These are phyloP conservation scores for Halenospora varia DNA, from an alignment of 495 filamentous ascomycete genomes.

Conservation along the genomic window DNA sequence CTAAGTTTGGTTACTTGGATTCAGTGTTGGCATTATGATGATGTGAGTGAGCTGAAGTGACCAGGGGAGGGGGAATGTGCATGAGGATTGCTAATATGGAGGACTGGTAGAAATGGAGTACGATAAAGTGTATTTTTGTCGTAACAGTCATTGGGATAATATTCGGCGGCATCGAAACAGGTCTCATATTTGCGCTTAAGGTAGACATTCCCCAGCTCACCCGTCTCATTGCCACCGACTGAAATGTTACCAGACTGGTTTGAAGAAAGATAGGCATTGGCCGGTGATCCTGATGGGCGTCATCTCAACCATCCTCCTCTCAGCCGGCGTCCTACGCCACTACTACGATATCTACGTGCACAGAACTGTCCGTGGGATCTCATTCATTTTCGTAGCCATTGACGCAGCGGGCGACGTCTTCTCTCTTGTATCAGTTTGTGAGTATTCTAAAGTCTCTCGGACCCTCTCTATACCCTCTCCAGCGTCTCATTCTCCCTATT, in stretches of 20 bases:
- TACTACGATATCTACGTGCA: slow-evolving; percentile 58
- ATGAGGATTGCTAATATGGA: neutral
- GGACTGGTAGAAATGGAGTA: slow-evolving; percentile 42
- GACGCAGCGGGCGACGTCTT: slow-evolving; percentile 62
- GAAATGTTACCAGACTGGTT: neutral
- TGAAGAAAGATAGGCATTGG: slow-evolving; percentile 37
- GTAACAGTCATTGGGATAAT: slow-evolving; percentile 34
- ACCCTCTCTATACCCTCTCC: neutral
- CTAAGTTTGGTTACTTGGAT: slow-evolving; percentile 61
- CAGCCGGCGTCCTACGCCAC: slow-evolving; percentile 41
- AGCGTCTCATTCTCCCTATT: too few species aligned
- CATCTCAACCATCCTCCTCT: slow-evolving; percentile 52
- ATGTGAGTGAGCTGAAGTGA: slow-evolving; percentile 28
- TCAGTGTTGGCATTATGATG: slow-evolving; percentile 61
- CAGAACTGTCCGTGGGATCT: slow-evolving; percentile 59
- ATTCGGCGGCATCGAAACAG: slow-evolving; percentile 48
- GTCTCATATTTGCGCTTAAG: slow-evolving; percentile 46
- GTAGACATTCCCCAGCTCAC: slow-evolving; percentile 21
- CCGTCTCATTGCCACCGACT: neutral
- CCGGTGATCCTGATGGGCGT: slow-evolving; percentile 57
- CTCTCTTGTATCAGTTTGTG: slow-evolving; percentile 52
- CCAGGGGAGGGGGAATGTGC: neutral
- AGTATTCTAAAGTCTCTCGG: slow-evolving; percentile 19
- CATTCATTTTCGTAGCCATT: slow-evolving; percentile 61
- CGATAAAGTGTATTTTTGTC: slow-evolving; percentile 37